Evolutionary conservation across 495 filamentous ascomycete species (phyloP), one percentile per base, ranked within the genome.

Genomic region (Daldinia concentrica): DNA sequence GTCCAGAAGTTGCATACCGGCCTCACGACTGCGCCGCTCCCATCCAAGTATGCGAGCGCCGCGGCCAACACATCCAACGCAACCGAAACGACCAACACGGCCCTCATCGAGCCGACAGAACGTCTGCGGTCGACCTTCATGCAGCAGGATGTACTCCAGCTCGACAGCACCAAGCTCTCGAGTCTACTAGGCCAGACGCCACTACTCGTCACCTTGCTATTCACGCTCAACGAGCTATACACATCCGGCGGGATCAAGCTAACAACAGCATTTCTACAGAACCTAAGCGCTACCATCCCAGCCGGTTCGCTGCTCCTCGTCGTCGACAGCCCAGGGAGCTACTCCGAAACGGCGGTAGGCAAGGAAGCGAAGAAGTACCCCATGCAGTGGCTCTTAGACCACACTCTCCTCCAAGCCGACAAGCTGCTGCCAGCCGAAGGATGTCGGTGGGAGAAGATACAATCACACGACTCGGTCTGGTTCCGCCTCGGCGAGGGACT

Each of bases 141-240:
- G 15, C 87, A 88, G 60, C 72, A 82, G 6, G 91, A 97, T 76
- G 80, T 93, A 17, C 86, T 98, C 1, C 63, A 78, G 5, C 68
- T 89, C 0, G 0, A 77, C 92, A 4, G 50, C 73, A 0, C 17
- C 11, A 57, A 73, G 9, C 43, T 88, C 62, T 89, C 1, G 74
- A 72, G 0, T 3, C 51, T 19, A n/a, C 29, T 29, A 6, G 29
- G 54, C 4, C 54, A 26, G 22, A 24, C 66, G 58, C 85, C 79
- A 51, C 69, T 79, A 3, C 83, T 98, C 0, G 83, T 95, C 4
- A 97, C 95, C 0, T 79, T 98, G 0, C 89, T 98, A 79, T 98
- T 98, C 84, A 97, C 94, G 0, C 87, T 98, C n/a, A 98, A 98
- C 78, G 95, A 99, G 80, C 90, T 99, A 4, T 98, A 97, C 82